A percentile compares a stretch with the other conserved stretches of the same genome.
Evolutionary conservation across 306 rosid genomes (phyloP).

Genomic region (Vigna mungo): DNA sequence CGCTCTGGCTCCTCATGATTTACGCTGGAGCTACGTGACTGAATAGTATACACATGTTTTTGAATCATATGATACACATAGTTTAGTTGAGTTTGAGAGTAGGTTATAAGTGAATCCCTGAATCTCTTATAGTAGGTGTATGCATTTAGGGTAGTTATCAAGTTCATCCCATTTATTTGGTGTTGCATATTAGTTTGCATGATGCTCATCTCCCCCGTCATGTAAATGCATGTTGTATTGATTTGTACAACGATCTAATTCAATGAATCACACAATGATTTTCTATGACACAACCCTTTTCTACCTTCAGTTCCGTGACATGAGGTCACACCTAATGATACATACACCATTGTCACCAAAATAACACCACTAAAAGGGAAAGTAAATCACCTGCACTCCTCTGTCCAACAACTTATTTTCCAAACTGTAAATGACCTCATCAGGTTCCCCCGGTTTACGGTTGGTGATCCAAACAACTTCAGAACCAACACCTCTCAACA

Average conservation of each 20-base stretch:
- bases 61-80: background rate
- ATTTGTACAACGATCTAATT: background rate
- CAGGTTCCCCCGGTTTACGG: constrained; percentile 61
- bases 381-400: constrained; percentile 75
- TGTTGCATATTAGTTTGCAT: background rate
- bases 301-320: background rate
- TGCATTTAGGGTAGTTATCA: background rate
- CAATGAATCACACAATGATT: background rate
- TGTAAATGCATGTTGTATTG: background rate
- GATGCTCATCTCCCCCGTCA: background rate
- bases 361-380: background rate
- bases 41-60: background rate
- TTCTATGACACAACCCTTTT: background rate
- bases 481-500: constrained; percentile 75
- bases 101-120: constrained; percentile 1
- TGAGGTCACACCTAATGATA: background rate
- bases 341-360: background rate
- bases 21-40: background rate
- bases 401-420: constrained; percentile 80
- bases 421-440: constrained; percentile 69
- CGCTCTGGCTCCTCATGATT: background rate
- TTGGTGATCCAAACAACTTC: constrained; percentile 80
- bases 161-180: background rate
- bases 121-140: background rate
- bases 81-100: background rate